Base-by-base conservation (phyloP, 768 basidiomycete genomes). In the Tulasnella sp. region DNA sequence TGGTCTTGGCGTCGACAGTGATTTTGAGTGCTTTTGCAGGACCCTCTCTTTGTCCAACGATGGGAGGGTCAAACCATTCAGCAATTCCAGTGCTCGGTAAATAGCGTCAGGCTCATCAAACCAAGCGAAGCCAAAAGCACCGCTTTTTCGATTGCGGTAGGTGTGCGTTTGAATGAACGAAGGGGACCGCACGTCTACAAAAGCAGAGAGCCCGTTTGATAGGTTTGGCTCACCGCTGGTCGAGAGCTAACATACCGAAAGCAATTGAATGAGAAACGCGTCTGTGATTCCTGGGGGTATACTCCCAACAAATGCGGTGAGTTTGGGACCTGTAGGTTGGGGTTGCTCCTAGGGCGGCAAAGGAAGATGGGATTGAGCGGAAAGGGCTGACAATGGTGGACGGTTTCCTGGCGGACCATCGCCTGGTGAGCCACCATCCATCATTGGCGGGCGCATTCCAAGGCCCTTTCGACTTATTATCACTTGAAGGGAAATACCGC, bases 111-210 rank as follows among this genome's bases (percentile, higher is more conserved):
- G 95, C 78, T 97, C 97, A 85, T 97, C 94, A 84, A 91, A 99
- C 85, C 97, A 94, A 75, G 96, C 97, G 86, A 99, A 99, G 14
- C 97, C 98, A 84, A 99, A 99, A 3, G 96, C 96, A 87, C 97
- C 95, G 97, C 94, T 85, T 97, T 95, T 84, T 97, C 95, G 22
- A 94, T 92, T 37, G 96, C 95, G 1, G 96, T 97, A 72, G 95
- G 94, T 31, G 97, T 91, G 20, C 97, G 93, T 83, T 97, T 98
- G 87, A 99, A 94, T 0, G 94, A 95, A 81, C 92, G 92, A 81
- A 98, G 88, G 4, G 92, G 91, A 20, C 98, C 98, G 83, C 96
- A 98, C 41, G 96, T 92, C 97, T 98, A 81, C 28, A 80, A 6
- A 40, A 40, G 9, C 77, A 69, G 50, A 80, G 64, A 75, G 24